Base-by-base conservation (phyloP, 2,329 filamentous ascomycete species). In the Pyrenophora tritici-repentis region DNA sequence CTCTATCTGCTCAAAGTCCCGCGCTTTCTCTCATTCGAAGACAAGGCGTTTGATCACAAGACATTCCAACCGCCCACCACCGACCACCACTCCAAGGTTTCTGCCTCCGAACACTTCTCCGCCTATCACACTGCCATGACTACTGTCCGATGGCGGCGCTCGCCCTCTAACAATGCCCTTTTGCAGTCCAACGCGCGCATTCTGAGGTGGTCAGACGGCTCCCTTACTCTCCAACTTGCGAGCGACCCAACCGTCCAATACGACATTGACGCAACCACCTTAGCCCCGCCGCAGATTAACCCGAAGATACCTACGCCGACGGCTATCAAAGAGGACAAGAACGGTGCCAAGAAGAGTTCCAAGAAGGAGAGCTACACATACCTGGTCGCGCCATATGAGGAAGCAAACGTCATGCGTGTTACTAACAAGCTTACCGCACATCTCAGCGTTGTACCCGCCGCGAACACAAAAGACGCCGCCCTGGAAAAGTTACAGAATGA, bases 161-260 rank as follows among this genome's bases (percentile, higher is more conserved):
- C 90, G 50, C 79, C 85, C 8, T 80, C 80, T n/a, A 76, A 86
- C 48, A 87, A 84, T 1, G 81, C 82, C 41, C 77, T 85, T 55
- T 78, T 91, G 10, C 84, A 88, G 67, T 91, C 88, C 66, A 93
- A 93, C 68, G 83, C 89, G 2, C 83, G 86, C 56, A 76, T 93
- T 24, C 84, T 90, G 66, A 83, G 83, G 61, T 93, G 89, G 89
- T 90, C 86, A 55, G 89, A 93, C 66, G 89, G 89, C 22, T 90
- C 87, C 3, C 77, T 90, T 13, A 91, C 88, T 9, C 77, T 93
- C 18, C 84, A 87, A n/a, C 79, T 92, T 18, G 89, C 88, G 12
- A 85, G 84, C 52, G 80, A 84, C 32, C 83, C 84, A 1, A 78
- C 74, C 31, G 85, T 86, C 57, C 89, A 92, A 65, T 92, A 87